These are phyloP conservation scores for Hemileccinum impolitum DNA, from an alignment of 768 basidiomycete species.

Conservation along the genomic window DNA sequence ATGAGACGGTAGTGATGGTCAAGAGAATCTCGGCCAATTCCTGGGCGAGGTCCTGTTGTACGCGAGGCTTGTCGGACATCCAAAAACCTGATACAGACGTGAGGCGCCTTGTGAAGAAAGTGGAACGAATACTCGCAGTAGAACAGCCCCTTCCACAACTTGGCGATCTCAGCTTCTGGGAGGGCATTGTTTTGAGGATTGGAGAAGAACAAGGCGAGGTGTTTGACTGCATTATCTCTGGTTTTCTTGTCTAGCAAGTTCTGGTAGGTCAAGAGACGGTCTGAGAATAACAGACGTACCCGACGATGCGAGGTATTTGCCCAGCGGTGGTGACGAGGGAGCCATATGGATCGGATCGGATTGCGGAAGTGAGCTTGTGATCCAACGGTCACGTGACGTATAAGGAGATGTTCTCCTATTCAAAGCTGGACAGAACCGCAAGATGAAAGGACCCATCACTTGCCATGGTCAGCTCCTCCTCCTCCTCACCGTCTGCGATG, in stretches of 20 bases:
- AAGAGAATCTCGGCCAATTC: slow-evolving; percentile 83
- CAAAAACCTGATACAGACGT: slow-evolving; percentile 70
- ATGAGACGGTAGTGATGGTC: slow-evolving; percentile 51
- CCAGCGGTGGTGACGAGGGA: slow-evolving; percentile 58
- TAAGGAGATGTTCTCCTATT: neutral
- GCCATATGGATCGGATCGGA: slow-evolving; percentile 20
- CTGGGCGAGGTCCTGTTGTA: slow-evolving; percentile 87
- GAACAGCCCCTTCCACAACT: slow-evolving; percentile 97
- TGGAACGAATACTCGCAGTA: slow-evolving; percentile 61
- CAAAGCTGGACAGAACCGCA: neutral
- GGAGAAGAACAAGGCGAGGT: slow-evolving; percentile 76
- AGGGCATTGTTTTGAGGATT: slow-evolving; percentile 54
- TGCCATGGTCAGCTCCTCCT: slow-evolving; percentile 66
- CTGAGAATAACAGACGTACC: slow-evolving; percentile 44
- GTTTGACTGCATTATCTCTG: slow-evolving; percentile 87
- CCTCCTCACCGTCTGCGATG: neutral
- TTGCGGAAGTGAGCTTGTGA: slow-evolving; percentile 5
- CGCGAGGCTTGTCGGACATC: slow-evolving; percentile 99
- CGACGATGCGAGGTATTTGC: slow-evolving; percentile 89
- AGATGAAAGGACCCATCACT: slow-evolving; percentile 77
- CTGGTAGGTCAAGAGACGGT: neutral
- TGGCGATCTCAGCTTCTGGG: slow-evolving; percentile 75
- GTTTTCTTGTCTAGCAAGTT: slow-evolving; percentile 72
- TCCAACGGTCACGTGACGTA: slow-evolving; percentile 7
- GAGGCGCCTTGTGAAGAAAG: neutral